Conservation (phyloP, 1,139 yeast genomes). For the Pneumocystis murina region DNA sequence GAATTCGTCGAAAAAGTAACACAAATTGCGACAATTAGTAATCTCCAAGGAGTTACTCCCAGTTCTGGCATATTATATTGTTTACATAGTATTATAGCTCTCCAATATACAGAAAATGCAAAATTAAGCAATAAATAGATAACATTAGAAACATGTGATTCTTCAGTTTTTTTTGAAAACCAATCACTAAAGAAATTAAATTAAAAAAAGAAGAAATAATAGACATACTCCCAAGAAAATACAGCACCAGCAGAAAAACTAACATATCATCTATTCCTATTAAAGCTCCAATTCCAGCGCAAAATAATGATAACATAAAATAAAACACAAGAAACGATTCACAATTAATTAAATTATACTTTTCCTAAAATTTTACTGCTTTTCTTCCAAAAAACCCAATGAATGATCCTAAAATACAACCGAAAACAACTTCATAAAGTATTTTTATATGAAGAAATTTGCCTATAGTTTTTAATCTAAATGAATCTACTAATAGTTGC, state of each 20-base stretch:
- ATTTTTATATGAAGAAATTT: constrained; percentile 71
- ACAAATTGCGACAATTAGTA: constrained; percentile 66
- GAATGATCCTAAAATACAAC: constrained; percentile 58
- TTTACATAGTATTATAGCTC: constrained; percentile 89
- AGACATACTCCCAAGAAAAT: constrained; percentile 62
- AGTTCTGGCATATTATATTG: constrained; percentile 50
- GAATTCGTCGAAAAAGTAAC: constrained; percentile 70
- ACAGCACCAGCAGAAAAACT: constrained; percentile 95
- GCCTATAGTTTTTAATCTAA: constrained; percentile 4
- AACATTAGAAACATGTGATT: constrained; percentile 82
- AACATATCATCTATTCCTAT: constrained; percentile 82
- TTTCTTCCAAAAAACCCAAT: constrained; percentile 69
- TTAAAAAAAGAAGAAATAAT: not conserved
- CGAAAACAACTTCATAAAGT: constrained; percentile 77
- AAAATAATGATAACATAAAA: constrained; percentile 66
- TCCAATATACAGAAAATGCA: constrained; percentile 84
- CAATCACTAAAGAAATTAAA: constrained; percentile 36
- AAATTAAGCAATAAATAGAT: constrained; percentile 62
- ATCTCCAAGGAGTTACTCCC: constrained; percentile 74
- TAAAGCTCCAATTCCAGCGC: constrained; percentile 88
- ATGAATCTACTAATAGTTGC: not conserved
- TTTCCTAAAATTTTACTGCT: constrained; percentile 65
- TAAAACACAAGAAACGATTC: constrained; percentile 89
- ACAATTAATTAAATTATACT: constrained; percentile 61
- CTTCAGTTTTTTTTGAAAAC: constrained; percentile 76